Evolutionary conservation across 352 stramenopile genomes (phyloP).

Genomic region (Phytophthora pini): DNA sequence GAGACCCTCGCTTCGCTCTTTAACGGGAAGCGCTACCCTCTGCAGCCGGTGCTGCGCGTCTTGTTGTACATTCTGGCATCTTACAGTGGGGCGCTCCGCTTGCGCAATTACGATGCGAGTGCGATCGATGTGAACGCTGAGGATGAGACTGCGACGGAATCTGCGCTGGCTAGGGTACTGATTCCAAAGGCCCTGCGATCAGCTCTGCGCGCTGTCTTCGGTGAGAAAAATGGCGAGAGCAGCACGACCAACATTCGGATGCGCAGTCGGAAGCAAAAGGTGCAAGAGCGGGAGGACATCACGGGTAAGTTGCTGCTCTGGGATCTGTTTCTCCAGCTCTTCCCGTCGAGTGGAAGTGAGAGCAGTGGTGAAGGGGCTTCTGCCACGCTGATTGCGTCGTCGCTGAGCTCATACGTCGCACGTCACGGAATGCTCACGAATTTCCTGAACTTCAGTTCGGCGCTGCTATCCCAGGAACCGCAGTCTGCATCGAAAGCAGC

Average conservation of each 20-base stretch:
- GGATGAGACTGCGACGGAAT: constrained; percentile 77
- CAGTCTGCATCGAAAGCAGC: constrained; percentile 32
- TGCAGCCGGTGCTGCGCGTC: constrained; percentile 56
- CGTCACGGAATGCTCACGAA: constrained; percentile 65
- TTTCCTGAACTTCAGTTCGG: constrained; percentile 71
- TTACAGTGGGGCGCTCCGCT: constrained; percentile 52
- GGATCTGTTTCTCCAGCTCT: constrained; percentile 86
- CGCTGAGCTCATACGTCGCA: constrained; percentile 71
- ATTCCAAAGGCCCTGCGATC: constrained; percentile 73
- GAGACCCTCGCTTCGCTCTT: constrained; percentile 70
- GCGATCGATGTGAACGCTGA: constrained; percentile 82
- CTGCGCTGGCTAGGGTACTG: constrained; percentile 61
- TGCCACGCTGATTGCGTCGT: constrained; percentile 64
- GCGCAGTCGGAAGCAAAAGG: constrained; percentile 57
- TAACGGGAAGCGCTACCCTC: constrained; percentile 54
- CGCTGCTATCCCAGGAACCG: constrained; percentile 68
- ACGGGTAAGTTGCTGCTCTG: constrained; percentile 70
- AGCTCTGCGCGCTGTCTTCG: constrained; percentile 62
- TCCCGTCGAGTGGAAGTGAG: constrained; percentile 47
- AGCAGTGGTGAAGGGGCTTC: constrained; percentile 25
- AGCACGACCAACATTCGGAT: constrained; percentile 40
- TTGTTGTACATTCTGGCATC: constrained; percentile 71
- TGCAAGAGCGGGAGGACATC: constrained; percentile 60
- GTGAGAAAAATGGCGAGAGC: constrained; percentile 30
- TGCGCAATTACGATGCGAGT: constrained; percentile 44